Conservation (phyloP, 352 stramenopile species). For the Phytopythium chamaehyphon region DNA sequence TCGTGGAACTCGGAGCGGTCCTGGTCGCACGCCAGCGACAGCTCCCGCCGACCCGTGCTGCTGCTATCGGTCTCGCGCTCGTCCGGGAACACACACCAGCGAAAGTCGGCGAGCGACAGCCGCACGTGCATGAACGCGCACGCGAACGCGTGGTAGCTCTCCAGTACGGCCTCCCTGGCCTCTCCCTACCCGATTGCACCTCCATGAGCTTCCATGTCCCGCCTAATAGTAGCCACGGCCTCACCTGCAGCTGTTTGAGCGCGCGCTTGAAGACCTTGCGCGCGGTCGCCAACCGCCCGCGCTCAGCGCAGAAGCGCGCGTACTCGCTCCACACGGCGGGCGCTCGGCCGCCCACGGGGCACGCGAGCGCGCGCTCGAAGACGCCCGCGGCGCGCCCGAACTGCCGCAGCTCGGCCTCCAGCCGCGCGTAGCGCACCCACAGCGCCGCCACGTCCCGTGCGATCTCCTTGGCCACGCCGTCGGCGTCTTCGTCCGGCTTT, state of each 20-base stretch:
- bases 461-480: background rate
- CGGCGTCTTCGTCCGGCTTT: too few relatives aligned
- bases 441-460: background rate
- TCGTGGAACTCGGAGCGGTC: background rate
- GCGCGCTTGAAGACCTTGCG: slow-evolving; percentile 6
- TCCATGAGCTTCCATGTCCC: background rate
- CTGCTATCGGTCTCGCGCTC: background rate
- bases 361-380: background rate
- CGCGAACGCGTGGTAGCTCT: slow-evolving; percentile 1
- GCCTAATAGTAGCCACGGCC: too few relatives aligned
- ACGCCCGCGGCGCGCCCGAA: background rate
- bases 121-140: background rate
- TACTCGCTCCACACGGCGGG: slow-evolving; percentile 1
- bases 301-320: slow-evolving; percentile 3
- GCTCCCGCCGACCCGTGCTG: background rate
- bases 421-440: slow-evolving; percentile 1
- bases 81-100: background rate
- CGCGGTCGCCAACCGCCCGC: background rate
- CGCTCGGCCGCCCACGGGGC: background rate
- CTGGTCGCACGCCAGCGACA: background rate
- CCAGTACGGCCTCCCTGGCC: background rate
- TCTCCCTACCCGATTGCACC: background rate
- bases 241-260: slow-evolving; percentile 1
- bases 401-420: slow-evolving; percentile 3
- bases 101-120: slow-evolving; percentile 1